phyloP scores from a whole-genome alignment of 2,329 filamentous ascomycete genomes.

The Apiospora hydei region DNA sequence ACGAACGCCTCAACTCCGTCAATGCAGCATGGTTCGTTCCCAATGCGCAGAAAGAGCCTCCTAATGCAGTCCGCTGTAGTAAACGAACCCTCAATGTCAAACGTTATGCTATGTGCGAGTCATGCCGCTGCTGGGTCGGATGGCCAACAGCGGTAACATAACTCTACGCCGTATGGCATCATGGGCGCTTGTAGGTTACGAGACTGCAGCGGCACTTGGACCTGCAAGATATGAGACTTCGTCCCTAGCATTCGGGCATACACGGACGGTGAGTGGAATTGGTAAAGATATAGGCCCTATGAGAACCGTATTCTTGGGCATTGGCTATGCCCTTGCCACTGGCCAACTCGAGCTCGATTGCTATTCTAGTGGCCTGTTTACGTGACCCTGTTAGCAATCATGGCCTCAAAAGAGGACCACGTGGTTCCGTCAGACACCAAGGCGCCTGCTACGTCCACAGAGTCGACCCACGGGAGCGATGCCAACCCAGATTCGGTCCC shows the following conservation, averaged over 20 bases:
- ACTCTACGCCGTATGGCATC: background rate
- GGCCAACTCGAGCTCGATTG: background rate
- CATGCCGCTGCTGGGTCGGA: background rate
- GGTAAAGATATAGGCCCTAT: background rate
- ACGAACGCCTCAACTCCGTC: background rate
- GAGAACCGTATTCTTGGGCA: background rate
- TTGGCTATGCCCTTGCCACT: background rate
- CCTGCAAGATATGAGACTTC: background rate
- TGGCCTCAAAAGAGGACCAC: background rate
- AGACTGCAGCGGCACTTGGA: background rate
- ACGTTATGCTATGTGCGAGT: background rate
- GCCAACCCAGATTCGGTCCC: constrained; percentile 27
- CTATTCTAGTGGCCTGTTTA: background rate
- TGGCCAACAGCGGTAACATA: background rate
- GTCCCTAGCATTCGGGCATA: background rate
- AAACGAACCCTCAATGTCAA: background rate
- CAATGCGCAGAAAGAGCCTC: background rate
- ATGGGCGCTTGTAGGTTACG: background rate
- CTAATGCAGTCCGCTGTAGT: background rate
- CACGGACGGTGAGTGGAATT: background rate
- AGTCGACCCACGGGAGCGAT: constrained; percentile 27
- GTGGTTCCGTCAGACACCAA: background rate
- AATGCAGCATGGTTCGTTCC: background rate
- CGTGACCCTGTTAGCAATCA: background rate
- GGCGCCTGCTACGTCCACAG: background rate